Evolutionary conservation across 164 flowering plant genomes (phyloP).

Genomic region (Piper longum): DNA sequence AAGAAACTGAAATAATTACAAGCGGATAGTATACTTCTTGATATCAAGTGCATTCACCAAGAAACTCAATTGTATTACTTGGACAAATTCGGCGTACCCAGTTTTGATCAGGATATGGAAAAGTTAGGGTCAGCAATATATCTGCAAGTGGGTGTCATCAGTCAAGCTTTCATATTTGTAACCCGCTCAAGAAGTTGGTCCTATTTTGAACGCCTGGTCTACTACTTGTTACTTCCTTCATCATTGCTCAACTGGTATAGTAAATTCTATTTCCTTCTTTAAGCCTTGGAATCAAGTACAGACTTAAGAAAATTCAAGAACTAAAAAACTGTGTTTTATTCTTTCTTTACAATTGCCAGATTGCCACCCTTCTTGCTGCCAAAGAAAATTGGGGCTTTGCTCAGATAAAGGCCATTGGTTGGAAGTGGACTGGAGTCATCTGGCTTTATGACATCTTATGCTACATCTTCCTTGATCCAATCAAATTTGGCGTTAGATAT

Average conservation of each 20-base stretch:
- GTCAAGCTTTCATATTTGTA: constrained; percentile 63
- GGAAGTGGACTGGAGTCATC: constrained; percentile 52
- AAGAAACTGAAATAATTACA: too few relatives aligned
- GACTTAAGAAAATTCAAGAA: not conserved
- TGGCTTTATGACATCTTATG: constrained; percentile 40
- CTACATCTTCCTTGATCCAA: constrained; percentile 43
- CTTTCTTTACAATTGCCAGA: constrained; percentile 10
- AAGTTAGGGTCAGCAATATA: constrained; percentile 42
- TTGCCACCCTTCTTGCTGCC: constrained; percentile 46
- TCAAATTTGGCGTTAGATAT: constrained; percentile 43
- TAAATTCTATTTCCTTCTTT: not conserved
- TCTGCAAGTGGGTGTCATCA: constrained; percentile 63
- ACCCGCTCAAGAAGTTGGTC: constrained; percentile 69
- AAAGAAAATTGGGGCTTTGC: constrained; percentile 22
- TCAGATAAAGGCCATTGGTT: constrained; percentile 34
- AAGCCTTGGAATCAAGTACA: not conserved
- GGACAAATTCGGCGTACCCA: constrained; percentile 24
- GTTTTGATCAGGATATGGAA: constrained; percentile 16
- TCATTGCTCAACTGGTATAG: constrained; percentile 49
- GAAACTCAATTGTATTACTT: constrained; percentile 3
- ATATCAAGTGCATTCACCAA: not conserved
- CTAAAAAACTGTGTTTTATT: too few relatives aligned
- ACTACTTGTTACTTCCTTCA: constrained; percentile 45
- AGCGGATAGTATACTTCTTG: too few relatives aligned
- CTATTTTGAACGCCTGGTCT: constrained; percentile 44